Conservation (phyloP, 495 filamentous ascomycete genomes). For the Neurospora tetrasperma region DNA sequence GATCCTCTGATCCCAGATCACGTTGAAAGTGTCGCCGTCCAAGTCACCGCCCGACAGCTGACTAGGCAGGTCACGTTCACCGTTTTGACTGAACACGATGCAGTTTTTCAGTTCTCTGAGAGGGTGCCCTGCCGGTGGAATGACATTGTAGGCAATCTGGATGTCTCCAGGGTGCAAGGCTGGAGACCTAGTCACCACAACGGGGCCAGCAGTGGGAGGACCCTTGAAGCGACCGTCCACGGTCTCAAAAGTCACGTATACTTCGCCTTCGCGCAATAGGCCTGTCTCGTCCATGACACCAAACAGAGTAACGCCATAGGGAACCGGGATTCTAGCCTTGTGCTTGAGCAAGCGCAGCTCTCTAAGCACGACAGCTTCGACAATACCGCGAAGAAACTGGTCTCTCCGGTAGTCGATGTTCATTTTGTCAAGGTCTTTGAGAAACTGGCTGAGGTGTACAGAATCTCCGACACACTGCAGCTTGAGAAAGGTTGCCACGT, state of each 20-base stretch:
- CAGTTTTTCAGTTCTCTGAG: conserved; percentile 54
- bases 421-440: conserved; percentile 42
- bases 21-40: conserved; percentile 69
- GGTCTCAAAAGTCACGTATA: conserved; percentile 36
- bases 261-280: conserved; percentile 41
- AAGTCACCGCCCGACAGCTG: conserved; percentile 71
- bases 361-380: conserved; percentile 54
- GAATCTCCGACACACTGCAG: conserved; percentile 42
- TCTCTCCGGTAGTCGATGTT: conserved; percentile 53
- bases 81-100: conserved; percentile 64
- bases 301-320: conserved; percentile 58
- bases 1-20: conserved; percentile 54
- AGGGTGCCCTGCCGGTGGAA: conserved; percentile 48
- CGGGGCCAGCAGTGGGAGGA: not conserved
- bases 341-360: conserved; percentile 66
- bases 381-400: conserved; percentile 48
- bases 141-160: conserved; percentile 45
- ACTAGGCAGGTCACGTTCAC: conserved; percentile 62
- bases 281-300: conserved; percentile 80
- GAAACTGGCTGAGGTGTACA: conserved; percentile 46
- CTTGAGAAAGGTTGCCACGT: conserved; percentile 54
- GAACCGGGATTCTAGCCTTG: conserved; percentile 59
- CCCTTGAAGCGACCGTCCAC: too few relatives aligned
- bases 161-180: conserved; percentile 75
- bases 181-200: conserved; percentile 60